Evolutionary conservation across 2,329 filamentous ascomycete genomes (phyloP), one percentile per base, ranked within the genome.

Genomic region (Xylaria digitata): DNA sequence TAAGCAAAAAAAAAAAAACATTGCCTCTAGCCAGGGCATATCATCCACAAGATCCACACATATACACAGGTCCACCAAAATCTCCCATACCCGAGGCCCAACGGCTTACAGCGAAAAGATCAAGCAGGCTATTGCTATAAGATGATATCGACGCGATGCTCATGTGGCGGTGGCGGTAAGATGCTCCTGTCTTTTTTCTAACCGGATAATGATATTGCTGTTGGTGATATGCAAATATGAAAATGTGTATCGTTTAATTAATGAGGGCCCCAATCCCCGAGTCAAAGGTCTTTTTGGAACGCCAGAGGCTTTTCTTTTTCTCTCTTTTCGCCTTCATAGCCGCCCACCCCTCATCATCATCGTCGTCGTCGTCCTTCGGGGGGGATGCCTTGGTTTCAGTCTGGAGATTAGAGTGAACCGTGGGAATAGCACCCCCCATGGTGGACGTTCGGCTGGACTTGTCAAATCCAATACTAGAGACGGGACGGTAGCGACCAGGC

Each of bases 401-500:
- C 49, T 80, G 78, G 4, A 81, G 75, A 58, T 82, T 83, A 62
- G 76, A 75, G n/a, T 73, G 72, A n/a, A 80, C 74, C 3, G 77
- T 79, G 75, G 71, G 76, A 71, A 80, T 69, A 8, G 79, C 80
- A 9, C 81, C 79, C 0, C 83, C 80, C 77, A 85, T 85, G 50
- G 79, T 81, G 23, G 81, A 77, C 11, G 81, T 80, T 55, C 80
- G 80, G 4, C 78, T 76, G 19, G 73, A 34, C 43, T 75, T 70
- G 50, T 80, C 74, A 63, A 73, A 68, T 5, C 82, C 83, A 61
- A 85, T 82, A 48, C 91, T 90, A 0, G 92, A 94, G 0, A 98
- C 95, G 1, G 96, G 94, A 52, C 96, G 88, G 80, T 99, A 99
- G 50, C 96, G 89, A 37, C 93, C 90, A 8, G 96, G 94, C 59